Evolutionary conservation across 2,329 filamentous ascomycete species (phyloP).

Genomic region (Alternaria postmessia): DNA sequence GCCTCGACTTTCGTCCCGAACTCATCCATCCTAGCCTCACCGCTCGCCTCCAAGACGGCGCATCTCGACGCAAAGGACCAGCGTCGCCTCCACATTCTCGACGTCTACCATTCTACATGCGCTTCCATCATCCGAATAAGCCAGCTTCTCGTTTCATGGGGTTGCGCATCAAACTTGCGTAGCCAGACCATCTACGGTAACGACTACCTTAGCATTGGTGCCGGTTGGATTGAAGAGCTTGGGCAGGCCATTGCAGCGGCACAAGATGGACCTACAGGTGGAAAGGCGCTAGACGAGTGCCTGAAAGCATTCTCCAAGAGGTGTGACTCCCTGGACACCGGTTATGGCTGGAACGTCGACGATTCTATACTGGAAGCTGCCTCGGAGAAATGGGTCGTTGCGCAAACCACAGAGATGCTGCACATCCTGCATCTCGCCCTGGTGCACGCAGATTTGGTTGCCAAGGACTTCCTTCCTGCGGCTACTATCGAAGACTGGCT

Average conservation of each 20-base stretch:
- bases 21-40: conserved; percentile 53
- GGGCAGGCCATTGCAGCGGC: conserved; percentile 38
- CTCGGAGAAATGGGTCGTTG: conserved; percentile 69
- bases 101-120: conserved; percentile 75
- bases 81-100: conserved; percentile 72
- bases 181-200: conserved; percentile 37
- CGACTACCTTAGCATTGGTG: conserved; percentile 41
- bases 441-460: conserved; percentile 68
- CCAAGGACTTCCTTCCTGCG: conserved; percentile 40
- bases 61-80: conserved; percentile 68
- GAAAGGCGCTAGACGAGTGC: conserved; percentile 44
- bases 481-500: conserved; percentile 48
- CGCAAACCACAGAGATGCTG: conserved; percentile 72
- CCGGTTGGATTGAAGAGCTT: conserved; percentile 45
- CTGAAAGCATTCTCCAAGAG: conserved; percentile 60
- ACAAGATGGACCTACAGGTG: conserved; percentile 41
- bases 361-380: conserved; percentile 62
- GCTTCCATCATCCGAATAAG: conserved; percentile 58
- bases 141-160: conserved; percentile 48
- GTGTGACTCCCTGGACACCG: conserved; percentile 55
- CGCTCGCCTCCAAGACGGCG: conserved; percentile 28
- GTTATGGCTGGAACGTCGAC: conserved; percentile 58
- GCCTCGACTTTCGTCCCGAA: conserved; percentile 57
- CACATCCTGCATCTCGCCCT: conserved; percentile 79
- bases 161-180: conserved; percentile 37